Conservation (phyloP, 2,329 filamentous ascomycete genomes). For the Mycosphaerella sp. region DNA sequence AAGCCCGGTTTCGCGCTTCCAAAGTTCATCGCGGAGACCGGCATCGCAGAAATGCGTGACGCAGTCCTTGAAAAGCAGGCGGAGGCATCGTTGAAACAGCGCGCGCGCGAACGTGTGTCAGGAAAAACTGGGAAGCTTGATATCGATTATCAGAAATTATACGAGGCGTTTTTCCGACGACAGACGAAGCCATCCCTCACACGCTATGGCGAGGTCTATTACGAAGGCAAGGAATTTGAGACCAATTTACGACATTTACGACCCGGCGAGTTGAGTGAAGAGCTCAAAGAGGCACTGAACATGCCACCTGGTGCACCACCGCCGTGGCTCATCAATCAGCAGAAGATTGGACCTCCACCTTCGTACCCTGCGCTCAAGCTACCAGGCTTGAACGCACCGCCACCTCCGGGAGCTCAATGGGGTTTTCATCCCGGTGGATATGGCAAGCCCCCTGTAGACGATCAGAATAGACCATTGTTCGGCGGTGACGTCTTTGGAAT, state of each 20-base stretch:
- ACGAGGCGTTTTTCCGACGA: constrained; percentile 97
- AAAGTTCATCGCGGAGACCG: constrained; percentile 95
- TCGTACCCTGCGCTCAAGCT: constrained; percentile 95
- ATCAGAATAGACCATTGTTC: constrained; percentile 83
- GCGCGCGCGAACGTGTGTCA: constrained; percentile 86
- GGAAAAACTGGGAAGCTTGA: constrained; percentile 96
- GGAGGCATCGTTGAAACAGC: constrained; percentile 85
- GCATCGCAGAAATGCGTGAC: constrained; percentile 96
- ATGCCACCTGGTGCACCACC: constrained; percentile 90
- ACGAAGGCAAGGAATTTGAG: constrained; percentile 97
- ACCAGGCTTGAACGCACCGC: constrained; percentile 86
- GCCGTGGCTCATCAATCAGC: constrained; percentile 96
- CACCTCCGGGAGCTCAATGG: constrained; percentile 83
- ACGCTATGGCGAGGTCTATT: constrained; percentile 97
- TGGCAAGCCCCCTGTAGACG: constrained; percentile 91
- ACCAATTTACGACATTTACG: constrained; percentile 87
- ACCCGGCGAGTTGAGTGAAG: constrained; percentile 82
- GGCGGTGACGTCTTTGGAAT: constrained; percentile 94
- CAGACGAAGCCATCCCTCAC: constrained; percentile 94
- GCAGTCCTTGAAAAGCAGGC: constrained; percentile 94
- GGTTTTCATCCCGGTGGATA: constrained; percentile 93
- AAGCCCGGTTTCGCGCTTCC: constrained; percentile 89
- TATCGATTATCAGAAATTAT: constrained; percentile 97
- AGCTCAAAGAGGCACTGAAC: constrained; percentile 83
- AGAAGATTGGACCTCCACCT: constrained; percentile 85